These are phyloP conservation scores for Hylodesmum podocarpum DNA, from an alignment of 306 rosid genomes.

Conservation along the genomic window DNA sequence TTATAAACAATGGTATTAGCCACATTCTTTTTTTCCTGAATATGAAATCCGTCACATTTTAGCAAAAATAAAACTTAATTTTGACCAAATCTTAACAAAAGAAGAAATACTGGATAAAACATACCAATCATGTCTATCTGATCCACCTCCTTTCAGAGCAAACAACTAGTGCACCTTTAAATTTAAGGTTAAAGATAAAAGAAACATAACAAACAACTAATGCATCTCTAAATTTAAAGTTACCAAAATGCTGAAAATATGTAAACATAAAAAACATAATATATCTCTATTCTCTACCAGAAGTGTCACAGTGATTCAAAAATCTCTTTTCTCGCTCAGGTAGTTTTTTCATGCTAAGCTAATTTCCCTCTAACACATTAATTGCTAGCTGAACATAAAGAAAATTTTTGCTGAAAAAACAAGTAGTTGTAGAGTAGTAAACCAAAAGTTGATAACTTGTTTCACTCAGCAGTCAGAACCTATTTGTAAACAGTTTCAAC, in stretches of 20 bases:
- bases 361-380: constrained; percentile 25
- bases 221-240: background rate
- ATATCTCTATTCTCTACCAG: constrained; percentile 12
- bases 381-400: constrained; percentile 29
- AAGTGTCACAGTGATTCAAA: constrained; percentile 7
- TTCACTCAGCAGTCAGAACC: background rate
- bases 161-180: background rate
- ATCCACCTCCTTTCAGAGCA: background rate
- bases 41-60: too few relatives aligned
- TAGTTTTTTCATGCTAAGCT: constrained; percentile 3
- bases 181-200: background rate
- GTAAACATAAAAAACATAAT: too few relatives aligned
- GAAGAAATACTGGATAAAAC: background rate
- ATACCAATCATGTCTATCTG: background rate
- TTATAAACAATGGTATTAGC: too few relatives aligned
- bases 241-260: background rate
- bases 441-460: constrained; percentile 24
- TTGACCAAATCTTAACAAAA: too few relatives aligned
- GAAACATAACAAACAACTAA: background rate
- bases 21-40: too few relatives aligned
- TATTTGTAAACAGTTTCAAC: constrained; percentile 6
- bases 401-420: background rate
- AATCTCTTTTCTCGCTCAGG: constrained; percentile 6
- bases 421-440: constrained; percentile 24
- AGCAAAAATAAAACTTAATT: too few relatives aligned